phyloP scores from a whole-genome alignment of 805 yeast genomes.

The Myxozyma sirexii region DNA sequence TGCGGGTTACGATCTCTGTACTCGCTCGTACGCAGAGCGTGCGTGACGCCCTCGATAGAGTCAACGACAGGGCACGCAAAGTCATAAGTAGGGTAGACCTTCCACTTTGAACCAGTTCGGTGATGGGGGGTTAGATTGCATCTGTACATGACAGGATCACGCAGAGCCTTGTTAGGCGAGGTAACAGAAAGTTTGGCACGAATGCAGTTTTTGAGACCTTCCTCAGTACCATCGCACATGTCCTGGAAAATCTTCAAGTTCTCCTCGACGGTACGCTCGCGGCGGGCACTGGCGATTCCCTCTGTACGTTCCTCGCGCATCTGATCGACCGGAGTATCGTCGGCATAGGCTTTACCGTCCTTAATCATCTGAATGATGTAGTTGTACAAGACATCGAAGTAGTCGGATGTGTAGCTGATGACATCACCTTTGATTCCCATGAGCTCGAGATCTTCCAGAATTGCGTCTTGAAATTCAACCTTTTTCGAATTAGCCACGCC shows the following conservation, averaged over 20 bases:
- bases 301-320: constrained; percentile 99
- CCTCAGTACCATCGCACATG: constrained; percentile 93
- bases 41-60: constrained; percentile 95
- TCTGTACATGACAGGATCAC: constrained; percentile 98
- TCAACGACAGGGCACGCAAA: constrained; percentile 98
- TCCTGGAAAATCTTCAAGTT: constrained; percentile 78
- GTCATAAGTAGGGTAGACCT: constrained; percentile 97
- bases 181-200: constrained; percentile 96
- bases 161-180: constrained; percentile 88
- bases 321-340: constrained; percentile 88
- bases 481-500: neutral
- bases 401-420: constrained; percentile 88
- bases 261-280: constrained; percentile 93
- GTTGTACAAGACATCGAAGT: constrained; percentile 89
- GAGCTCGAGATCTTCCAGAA: constrained; percentile 85
- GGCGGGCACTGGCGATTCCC: constrained; percentile 88
- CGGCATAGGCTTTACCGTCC: constrained; percentile 96
- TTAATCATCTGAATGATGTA: constrained; percentile 83
- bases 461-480: constrained; percentile 89
- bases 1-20: constrained; percentile 99
- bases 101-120: constrained; percentile 91
- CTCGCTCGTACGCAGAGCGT: constrained; percentile 96
- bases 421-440: constrained; percentile 92
- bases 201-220: constrained; percentile 86
- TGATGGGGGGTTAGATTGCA: constrained; percentile 97